These are phyloP conservation scores for Aspergillus tubingensis DNA, from an alignment of 2,329 filamentous ascomycete species.

Conservation along the genomic window DNA sequence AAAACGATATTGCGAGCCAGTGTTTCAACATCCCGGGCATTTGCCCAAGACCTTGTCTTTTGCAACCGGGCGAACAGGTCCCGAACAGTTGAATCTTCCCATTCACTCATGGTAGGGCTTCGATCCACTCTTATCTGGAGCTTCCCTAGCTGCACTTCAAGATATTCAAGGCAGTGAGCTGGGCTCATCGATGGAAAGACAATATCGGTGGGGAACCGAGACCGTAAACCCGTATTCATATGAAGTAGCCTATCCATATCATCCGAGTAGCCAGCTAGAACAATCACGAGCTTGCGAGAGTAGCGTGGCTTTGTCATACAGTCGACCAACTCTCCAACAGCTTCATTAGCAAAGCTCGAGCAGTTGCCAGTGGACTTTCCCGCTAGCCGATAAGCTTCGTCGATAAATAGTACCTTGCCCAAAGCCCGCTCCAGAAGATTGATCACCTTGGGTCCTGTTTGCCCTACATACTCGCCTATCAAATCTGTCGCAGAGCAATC, in stretches of 20 bases:
- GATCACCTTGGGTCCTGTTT: slow-evolving; percentile 65
- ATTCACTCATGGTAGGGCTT: neutral
- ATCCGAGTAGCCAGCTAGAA: neutral
- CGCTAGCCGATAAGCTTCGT: slow-evolving; percentile 66
- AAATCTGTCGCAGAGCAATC: slow-evolving; percentile 68
- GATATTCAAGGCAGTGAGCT: neutral
- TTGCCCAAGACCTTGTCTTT: neutral
- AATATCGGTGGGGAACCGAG: neutral
- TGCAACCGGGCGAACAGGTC: neutral
- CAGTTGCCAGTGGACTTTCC: slow-evolving; percentile 37
- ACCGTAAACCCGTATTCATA: neutral
- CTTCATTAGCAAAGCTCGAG: slow-evolving; percentile 33
- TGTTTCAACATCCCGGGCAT: neutral
- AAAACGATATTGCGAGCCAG: neutral
- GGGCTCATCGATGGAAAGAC: neutral
- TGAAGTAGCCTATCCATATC: neutral
- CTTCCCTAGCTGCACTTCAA: neutral
- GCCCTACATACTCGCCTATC: slow-evolving; percentile 66
- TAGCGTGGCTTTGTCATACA: slow-evolving; percentile 6
- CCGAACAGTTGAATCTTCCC: neutral
- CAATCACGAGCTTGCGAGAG: neutral
- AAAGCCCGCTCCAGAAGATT: slow-evolving; percentile 61
- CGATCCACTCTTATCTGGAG: neutral
- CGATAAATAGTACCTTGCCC: slow-evolving; percentile 66
- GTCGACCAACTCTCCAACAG: slow-evolving; percentile 17